A percentile compares a stretch with the other conserved stretches of the same genome.
These are phyloP conservation scores for Yamadazyma olivae DNA, from an alignment of 805 yeast species.

Conservation along the genomic window DNA sequence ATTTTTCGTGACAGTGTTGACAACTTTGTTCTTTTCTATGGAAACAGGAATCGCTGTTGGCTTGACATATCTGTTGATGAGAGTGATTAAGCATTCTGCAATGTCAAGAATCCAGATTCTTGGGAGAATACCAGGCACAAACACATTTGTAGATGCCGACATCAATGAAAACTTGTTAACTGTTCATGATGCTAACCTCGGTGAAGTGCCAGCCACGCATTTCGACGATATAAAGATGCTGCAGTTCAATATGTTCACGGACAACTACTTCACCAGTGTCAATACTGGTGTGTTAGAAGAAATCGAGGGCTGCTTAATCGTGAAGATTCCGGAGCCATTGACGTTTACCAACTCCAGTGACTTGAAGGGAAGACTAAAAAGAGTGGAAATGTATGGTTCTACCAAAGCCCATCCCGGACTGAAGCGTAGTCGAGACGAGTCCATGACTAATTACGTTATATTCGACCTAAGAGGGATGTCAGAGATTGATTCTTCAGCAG, in stretches of 20 bases:
- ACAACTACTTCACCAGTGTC: slow-evolving; percentile 31
- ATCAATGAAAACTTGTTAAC: slow-evolving; percentile 13
- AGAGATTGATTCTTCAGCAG: slow-evolving; percentile 41
- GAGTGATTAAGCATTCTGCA: slow-evolving; percentile 52
- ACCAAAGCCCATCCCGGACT: slow-evolving; percentile 43
- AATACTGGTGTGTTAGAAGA: slow-evolving; percentile 38
- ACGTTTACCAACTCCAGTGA: slow-evolving; percentile 42
- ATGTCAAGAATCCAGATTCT: slow-evolving; percentile 43
- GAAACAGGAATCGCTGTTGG: slow-evolving; percentile 93
- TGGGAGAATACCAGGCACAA: slow-evolving; percentile 41
- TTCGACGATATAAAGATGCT: slow-evolving; percentile 16
- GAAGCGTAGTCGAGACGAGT: slow-evolving; percentile 29
- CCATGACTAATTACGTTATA: slow-evolving; percentile 39
- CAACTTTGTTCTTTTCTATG: slow-evolving; percentile 55
- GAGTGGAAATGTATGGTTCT: slow-evolving; percentile 43
- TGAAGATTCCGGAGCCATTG: slow-evolving; percentile 43
- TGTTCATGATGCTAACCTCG: not conserved
- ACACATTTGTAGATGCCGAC: slow-evolving; percentile 41
- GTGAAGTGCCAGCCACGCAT: not conserved
- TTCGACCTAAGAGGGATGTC: slow-evolving; percentile 44
- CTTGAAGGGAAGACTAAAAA: slow-evolving; percentile 31
- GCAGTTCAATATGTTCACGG: slow-evolving; percentile 32
- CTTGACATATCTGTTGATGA: slow-evolving; percentile 69
- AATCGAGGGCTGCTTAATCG: slow-evolving; percentile 42
- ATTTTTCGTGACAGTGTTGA: slow-evolving; percentile 35